Evolutionary conservation across 2,329 filamentous ascomycete species (phyloP), one percentile per base, ranked within the genome.

Genomic region (Xylariaceae sp.): DNA sequence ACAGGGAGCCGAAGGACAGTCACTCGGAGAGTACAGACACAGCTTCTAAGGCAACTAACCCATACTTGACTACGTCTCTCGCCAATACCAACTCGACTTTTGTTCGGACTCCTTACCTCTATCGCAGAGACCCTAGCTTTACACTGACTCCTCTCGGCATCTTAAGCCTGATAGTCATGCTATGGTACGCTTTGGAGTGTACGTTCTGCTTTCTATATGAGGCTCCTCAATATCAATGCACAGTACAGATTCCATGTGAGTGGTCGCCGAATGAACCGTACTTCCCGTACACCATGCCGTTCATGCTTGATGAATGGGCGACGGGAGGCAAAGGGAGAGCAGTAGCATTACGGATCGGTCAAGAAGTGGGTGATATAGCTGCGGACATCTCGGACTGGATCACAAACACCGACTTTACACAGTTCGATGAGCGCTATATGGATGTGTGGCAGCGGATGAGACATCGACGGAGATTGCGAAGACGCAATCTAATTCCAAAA

Each of bases 291-390:
- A 76, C 79, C 1, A 68, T 83, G 37, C 80, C 80, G 3, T 73
- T 80, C 45, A 83, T 83, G 65, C 56, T 83, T 11, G 80, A 84
- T 57, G 72, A 83, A 54, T 83, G 79, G 79, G 58, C 69, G 7
- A 77, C 76, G 0, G 73, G 75, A 14, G 79, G 79, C 1, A 64
- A 63, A 25, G 75, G 75, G 5, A 73, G 75, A 29, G 55, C 52
- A 2, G 35, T 71, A 3, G 60, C 64, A 12, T 60, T 59, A n/a
- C 59, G 63, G 35, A 52, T 68, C 2, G 55, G 58, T 4, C 72
- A 79, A 40, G 70, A 77, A 27, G 50, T 71, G 2, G 62, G 64
- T 6, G 79, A 82, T 53, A 58, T 67, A 50, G 39, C 67, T 19
- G 75, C 74, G 0, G 77, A 82, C 22, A 48, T 70, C 5, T 62